A percentile compares a stretch with the other conserved stretches of the same genome.
Conservation (phyloP, 208 protist genomes). For the Acanthamoeba healyi region DNA sequence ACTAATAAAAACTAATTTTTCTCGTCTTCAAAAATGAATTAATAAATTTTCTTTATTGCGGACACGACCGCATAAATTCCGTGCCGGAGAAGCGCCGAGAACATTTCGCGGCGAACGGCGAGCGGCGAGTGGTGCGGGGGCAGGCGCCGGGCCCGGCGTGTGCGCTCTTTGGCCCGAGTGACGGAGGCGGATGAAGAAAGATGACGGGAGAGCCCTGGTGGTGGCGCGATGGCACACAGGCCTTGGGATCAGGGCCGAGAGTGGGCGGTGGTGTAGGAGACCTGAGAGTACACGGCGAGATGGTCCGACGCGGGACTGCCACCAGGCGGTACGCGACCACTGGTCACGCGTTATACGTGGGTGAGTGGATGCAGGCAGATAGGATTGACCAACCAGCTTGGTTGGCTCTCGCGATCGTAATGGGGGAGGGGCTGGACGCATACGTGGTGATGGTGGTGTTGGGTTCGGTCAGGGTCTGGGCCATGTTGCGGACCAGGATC, state of each 20-base stretch:
- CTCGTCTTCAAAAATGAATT: neutral
- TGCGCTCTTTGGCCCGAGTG: too few relatives aligned
- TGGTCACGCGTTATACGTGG: too few relatives aligned
- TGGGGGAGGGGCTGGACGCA: neutral
- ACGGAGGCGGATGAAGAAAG: too few relatives aligned
- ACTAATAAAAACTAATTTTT: neutral
- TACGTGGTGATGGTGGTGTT: conserved; percentile 47
- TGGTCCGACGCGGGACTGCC: neutral
- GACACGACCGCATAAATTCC: too few relatives aligned
- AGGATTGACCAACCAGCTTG: neutral
- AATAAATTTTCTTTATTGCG: neutral
- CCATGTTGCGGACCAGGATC: conserved; percentile 36
- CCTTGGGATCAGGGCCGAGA: neutral
- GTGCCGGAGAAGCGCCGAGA: too few relatives aligned
- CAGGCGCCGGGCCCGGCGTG: too few relatives aligned
- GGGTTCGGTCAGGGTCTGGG: neutral
- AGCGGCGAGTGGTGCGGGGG: too few relatives aligned
- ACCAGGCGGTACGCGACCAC: neutral
- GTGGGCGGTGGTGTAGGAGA: neutral
- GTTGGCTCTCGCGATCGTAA: neutral
- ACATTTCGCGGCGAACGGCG: too few relatives aligned
- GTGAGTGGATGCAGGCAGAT: neutral
- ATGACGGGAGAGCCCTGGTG: too few relatives aligned
- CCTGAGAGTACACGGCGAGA: neutral
- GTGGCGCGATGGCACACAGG: too few relatives aligned